These are phyloP conservation scores for Linnemannia exigua DNA, from an alignment of 192 early-diverging fungal genomes.

Conservation along the genomic window DNA sequence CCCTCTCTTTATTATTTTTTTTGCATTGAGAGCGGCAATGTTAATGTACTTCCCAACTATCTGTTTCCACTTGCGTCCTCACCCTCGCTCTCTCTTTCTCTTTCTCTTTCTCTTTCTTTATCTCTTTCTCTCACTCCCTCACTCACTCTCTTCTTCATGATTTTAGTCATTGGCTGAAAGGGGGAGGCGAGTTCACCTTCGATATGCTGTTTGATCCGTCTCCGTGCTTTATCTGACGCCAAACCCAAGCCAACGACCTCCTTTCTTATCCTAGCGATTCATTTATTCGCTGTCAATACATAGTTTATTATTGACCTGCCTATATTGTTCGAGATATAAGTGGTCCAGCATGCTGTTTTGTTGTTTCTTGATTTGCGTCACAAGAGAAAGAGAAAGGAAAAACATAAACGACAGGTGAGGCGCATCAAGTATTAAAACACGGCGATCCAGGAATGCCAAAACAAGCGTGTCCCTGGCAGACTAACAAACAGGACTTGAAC, in stretches of 20 bases:
- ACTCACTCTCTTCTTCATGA: background rate
- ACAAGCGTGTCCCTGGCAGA: background rate
- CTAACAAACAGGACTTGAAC: background rate
- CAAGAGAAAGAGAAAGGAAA: background rate
- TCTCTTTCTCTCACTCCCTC: background rate
- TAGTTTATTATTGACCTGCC: background rate
- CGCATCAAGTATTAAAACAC: background rate
- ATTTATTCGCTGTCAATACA: background rate
- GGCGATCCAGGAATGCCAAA: background rate
- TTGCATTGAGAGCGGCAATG: background rate
- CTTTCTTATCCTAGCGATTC: constrained; percentile 3
- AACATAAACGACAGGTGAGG: background rate
- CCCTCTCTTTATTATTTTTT: background rate
- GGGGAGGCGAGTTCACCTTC: background rate
- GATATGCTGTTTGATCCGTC: constrained; percentile 3
- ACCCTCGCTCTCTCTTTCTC: background rate
- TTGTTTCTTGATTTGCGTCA: background rate
- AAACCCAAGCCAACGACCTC: background rate
- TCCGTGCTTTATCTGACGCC: constrained; percentile 1
- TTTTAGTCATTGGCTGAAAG: constrained; percentile 2
- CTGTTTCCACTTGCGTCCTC: background rate
- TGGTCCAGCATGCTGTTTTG: background rate
- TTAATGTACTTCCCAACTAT: background rate
- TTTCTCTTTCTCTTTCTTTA: background rate
- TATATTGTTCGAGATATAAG: background rate